Conservation (phyloP, 805 yeast genomes). For the Saccharomycopsis sp. region DNA sequence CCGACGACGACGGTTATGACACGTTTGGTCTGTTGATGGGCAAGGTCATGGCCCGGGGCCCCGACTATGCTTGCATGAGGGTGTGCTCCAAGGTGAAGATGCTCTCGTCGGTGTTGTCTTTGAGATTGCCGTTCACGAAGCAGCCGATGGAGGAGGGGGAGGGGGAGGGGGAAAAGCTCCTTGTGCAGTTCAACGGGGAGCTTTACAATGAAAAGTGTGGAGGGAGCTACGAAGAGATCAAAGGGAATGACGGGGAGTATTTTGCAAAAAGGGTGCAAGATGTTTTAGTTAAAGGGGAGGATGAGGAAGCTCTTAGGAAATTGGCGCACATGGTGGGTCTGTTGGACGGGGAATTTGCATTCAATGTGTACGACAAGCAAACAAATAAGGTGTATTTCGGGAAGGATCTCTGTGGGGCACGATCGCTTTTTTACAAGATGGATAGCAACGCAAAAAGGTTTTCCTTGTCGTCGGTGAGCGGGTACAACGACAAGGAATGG, state of each 20-base stretch:
- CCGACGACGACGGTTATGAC: no score
- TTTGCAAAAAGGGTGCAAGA: constrained; percentile 33
- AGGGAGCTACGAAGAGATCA: constrained; percentile 5
- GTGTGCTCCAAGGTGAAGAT: constrained; percentile 12
- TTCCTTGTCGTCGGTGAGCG: constrained; percentile 9
- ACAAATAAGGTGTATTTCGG: constrained; percentile 55
- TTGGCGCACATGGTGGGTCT: constrained; percentile 32
- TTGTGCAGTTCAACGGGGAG: constrained; percentile 86
- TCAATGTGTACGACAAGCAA: constrained; percentile 37
- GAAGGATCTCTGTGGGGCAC: constrained; percentile 72
- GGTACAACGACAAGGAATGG: constrained; percentile 9
- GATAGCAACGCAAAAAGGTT: constrained; percentile 22
- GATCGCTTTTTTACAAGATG: constrained; percentile 53
- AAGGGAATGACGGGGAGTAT: constrained; percentile 55
- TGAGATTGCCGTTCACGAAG: constrained; percentile 65
- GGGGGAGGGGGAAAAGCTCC: constrained; percentile 30
- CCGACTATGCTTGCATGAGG: constrained; percentile 40
- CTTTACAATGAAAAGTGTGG: constrained; percentile 54
- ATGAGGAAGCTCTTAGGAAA: constrained; percentile 25
- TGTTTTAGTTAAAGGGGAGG: background rate
- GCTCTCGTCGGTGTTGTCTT: constrained; percentile 64
- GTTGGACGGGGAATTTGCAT: constrained; percentile 82
- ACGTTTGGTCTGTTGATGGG: no score
- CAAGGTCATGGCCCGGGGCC: constrained; percentile 51
- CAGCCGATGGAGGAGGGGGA: constrained; percentile 56